phyloP scores from a whole-genome alignment of 257 asterid genomes.

The Solanum neorickii region DNA sequence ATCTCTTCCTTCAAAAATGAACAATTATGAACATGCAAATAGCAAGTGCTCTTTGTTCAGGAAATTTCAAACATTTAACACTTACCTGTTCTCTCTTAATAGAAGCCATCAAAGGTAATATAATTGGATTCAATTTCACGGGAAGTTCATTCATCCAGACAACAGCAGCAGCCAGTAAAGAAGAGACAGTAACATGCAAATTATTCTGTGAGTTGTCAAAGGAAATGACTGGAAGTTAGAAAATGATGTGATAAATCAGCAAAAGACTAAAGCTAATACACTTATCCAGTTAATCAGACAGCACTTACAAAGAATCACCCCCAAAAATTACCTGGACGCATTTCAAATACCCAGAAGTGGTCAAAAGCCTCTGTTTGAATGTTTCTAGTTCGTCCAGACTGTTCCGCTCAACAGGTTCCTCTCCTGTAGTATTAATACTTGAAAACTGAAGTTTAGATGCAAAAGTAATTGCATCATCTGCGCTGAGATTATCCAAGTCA shows the following conservation, averaged over 20 bases:
- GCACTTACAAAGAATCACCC: neutral
- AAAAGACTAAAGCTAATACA: neutral
- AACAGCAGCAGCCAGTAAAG: constrained; percentile 90
- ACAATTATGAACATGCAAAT: constrained; percentile 5
- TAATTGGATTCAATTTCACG: constrained; percentile 73
- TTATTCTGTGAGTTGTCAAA: constrained; percentile 43
- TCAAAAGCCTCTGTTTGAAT: constrained; percentile 70
- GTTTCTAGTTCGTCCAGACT: constrained; percentile 76
- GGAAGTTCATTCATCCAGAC: constrained; percentile 99
- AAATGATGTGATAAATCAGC: neutral
- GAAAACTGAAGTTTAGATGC: constrained; percentile 55
- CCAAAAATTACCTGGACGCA: constrained; percentile 72
- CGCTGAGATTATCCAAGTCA: constrained; percentile 61
- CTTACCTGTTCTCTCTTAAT: constrained; percentile 90
- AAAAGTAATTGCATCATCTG: constrained; percentile 76
- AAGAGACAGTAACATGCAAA: constrained; percentile 82
- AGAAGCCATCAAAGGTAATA: constrained; percentile 92
- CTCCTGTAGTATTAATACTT: constrained; percentile 28
- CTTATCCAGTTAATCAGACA: neutral
- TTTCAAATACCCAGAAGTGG: constrained; percentile 92
- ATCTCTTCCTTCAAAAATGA: constrained; percentile 74
- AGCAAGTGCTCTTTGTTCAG: neutral
- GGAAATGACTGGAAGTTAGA: neutral
- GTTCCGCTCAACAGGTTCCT: constrained; percentile 44
- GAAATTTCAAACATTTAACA: neutral